Percentiles rank a stretch among this genome's conserved stretches.
These are phyloP conservation scores for Scenedesmus sp. DNA, from an alignment of 163 green algal genomes.

Conservation along the genomic window DNA sequence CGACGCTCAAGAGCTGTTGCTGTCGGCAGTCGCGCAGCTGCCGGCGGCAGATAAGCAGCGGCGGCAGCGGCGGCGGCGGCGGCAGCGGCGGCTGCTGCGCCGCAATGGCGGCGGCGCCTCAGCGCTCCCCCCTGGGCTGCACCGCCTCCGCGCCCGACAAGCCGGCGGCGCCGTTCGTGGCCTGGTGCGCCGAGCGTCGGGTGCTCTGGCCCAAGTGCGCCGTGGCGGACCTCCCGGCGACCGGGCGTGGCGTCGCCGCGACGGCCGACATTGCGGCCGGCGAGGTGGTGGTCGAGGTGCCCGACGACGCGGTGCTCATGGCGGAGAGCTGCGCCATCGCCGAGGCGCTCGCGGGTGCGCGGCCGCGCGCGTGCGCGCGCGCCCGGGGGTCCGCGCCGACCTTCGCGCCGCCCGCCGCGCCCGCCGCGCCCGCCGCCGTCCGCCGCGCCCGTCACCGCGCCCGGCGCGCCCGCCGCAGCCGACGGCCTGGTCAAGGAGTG, in stretches of 20 bases:
- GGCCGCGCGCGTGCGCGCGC: no score
- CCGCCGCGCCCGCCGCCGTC: no score
- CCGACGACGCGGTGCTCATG: constrained; percentile 65
- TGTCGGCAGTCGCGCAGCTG: not conserved
- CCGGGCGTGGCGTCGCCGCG: constrained; percentile 48
- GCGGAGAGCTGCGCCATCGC: constrained; percentile 59
- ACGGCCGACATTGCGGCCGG: constrained; percentile 27
- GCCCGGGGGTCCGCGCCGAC: no score
- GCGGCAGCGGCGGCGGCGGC: not conserved
- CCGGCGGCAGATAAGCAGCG: not conserved
- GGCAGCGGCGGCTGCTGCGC: not conserved
- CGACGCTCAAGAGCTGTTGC: no score
- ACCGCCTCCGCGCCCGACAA: no score
- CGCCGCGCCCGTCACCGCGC: no score
- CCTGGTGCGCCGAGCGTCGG: constrained; percentile 22
- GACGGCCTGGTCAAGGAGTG: constrained; percentile 53
- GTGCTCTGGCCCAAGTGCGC: constrained; percentile 39
- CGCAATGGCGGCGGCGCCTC: not conserved
- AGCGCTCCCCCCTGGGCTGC: constrained; percentile 35
- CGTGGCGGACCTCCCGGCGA: not conserved
- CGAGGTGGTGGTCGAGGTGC: constrained; percentile 59
- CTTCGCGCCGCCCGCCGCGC: no score
- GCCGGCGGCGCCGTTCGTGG: constrained; percentile 1
- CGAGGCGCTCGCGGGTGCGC: constrained; percentile 53
- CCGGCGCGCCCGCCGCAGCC: no score